Conservation (phyloP, 148 eudicot genomes). For the Fallopia convolvulus region DNA sequence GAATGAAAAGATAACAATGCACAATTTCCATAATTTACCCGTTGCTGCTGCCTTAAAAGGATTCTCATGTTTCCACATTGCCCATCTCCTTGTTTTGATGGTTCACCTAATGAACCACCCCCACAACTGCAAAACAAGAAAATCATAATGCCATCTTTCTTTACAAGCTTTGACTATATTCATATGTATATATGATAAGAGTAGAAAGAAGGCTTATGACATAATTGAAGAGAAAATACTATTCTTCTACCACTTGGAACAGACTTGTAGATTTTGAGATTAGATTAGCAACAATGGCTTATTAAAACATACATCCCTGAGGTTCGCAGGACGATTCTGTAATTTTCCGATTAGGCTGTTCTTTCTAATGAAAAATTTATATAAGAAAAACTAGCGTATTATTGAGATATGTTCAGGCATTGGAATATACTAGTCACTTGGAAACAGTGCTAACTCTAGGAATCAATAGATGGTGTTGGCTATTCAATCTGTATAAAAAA, state of each 20-base stretch:
- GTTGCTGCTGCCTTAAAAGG: conserved; percentile 87
- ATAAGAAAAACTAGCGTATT: background rate
- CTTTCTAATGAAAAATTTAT: background rate
- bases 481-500: conserved; percentile 30
- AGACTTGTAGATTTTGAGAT: background rate
- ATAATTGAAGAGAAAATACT: background rate
- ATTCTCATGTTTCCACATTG: conserved; percentile 99
- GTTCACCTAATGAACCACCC: conserved; percentile 73
- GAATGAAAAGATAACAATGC: background rate
- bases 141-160: background rate
- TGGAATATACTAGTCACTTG: background rate
- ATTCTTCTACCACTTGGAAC: background rate
- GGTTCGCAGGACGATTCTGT: background rate
- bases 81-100: conserved; percentile 90
- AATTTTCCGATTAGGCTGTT: background rate
- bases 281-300: background rate
- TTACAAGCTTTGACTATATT: background rate
- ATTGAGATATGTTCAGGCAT: background rate
- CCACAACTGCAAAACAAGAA: conserved; percentile 56
- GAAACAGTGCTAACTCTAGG: background rate
- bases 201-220: background rate
- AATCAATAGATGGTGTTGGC: conserved; percentile 15
- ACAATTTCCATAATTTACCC: conserved; percentile 36
- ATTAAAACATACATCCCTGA: background rate
- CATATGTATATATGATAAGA: background rate